These are phyloP conservation scores for Neurospora sp. DNA, from an alignment of 495 filamentous ascomycete species.

Conservation along the genomic window DNA sequence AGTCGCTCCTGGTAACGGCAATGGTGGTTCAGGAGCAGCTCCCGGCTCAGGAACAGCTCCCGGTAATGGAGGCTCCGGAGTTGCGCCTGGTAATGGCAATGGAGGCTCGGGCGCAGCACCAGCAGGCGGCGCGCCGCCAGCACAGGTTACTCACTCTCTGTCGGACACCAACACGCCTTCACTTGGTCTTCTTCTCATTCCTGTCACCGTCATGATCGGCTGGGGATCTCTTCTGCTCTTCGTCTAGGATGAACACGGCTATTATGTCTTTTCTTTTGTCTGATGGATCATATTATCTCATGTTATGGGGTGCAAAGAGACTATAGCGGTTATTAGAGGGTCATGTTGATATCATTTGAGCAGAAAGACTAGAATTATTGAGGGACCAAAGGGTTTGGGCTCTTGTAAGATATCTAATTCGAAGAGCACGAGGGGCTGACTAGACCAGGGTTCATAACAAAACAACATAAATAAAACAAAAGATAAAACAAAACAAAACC, in stretches of 20 bases:
- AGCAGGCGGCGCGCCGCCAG: conserved; percentile 3
- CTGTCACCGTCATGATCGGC: not conserved
- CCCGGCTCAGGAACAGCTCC: conserved; percentile 5
- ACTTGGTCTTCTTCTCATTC: conserved; percentile 2
- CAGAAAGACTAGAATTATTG: not conserved
- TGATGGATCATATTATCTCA: not conserved
- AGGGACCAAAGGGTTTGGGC: not conserved
- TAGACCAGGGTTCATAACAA: too few species aligned
- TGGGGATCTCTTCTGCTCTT: not conserved
- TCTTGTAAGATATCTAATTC: not conserved
- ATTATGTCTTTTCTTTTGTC: not conserved
- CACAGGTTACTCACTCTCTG: conserved; percentile 12
- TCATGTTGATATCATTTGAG: not conserved
- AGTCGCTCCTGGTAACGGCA: conserved; percentile 1
- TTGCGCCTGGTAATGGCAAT: conserved; percentile 2
- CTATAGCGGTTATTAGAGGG: not conserved
- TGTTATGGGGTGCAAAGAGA: not conserved
- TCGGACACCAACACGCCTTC: conserved; percentile 8
- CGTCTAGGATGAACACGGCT: not conserved
- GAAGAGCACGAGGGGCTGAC: not conserved
- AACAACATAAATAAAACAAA: too few species aligned
- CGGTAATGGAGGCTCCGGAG: conserved; percentile 5
- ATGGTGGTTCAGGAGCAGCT: conserved; percentile 2
- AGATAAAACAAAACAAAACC: too few species aligned
- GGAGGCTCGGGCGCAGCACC: not conserved